Percentiles rank a stretch among this genome's conserved stretches.
phyloP scores from a whole-genome alignment of 768 basidiomycete genomes.

The Suillus variegatus region DNA sequence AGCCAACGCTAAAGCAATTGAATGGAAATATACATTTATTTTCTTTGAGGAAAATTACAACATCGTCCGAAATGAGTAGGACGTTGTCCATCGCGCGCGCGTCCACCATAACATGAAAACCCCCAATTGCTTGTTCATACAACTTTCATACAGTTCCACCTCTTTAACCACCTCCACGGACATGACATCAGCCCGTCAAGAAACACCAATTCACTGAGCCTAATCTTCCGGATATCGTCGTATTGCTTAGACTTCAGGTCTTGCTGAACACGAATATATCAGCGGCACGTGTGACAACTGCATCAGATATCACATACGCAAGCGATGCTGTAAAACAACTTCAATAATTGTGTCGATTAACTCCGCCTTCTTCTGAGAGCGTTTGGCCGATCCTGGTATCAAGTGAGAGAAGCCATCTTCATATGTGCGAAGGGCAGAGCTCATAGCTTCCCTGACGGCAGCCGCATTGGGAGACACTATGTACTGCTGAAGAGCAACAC shows the following conservation, averaged over 20 bases:
- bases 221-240: background rate
- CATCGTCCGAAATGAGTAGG: background rate
- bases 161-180: background rate
- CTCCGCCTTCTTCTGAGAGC: background rate
- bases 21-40: background rate
- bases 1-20: background rate
- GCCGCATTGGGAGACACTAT: background rate
- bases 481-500: background rate
- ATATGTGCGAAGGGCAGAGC: background rate
- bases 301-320: background rate
- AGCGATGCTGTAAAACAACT: background rate
- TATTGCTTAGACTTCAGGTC: background rate
- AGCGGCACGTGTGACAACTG: background rate
- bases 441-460: background rate
- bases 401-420: background rate
- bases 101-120: no score
- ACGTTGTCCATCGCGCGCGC: background rate
- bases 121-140: no score
- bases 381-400: background rate
- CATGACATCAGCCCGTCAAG: background rate
- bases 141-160: no score
- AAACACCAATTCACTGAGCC: background rate
- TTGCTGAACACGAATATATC: background rate
- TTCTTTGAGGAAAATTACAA: background rate
- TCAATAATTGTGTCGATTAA: background rate